Conservation (phyloP, 2,329 filamentous ascomycete genomes). For the Uncinocarpus reesii region DNA sequence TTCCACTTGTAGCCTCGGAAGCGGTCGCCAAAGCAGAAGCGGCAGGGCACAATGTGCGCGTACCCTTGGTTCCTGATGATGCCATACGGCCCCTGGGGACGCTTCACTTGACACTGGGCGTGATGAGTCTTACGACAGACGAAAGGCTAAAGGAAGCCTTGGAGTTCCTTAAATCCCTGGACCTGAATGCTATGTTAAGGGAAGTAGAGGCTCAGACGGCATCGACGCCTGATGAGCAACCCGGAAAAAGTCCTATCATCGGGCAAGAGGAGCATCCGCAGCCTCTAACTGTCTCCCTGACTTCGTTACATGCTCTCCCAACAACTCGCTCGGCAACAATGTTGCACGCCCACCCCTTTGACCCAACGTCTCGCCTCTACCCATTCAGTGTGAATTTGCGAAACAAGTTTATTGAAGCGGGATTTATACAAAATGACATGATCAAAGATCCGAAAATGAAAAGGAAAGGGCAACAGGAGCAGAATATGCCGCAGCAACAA, state of each 20-base stretch:
- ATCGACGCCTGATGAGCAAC: slow-evolving; percentile 21
- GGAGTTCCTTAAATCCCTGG: slow-evolving; percentile 36
- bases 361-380: slow-evolving; percentile 32
- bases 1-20: slow-evolving; percentile 25
- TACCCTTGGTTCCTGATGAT: slow-evolving; percentile 46
- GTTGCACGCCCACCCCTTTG: slow-evolving; percentile 33
- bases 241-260: background rate
- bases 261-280: slow-evolving; percentile 6
- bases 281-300: slow-evolving; percentile 37
- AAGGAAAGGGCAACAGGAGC: background rate
- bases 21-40: slow-evolving; percentile 13
- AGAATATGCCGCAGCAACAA: background rate
- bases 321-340: slow-evolving; percentile 29
- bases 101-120: slow-evolving; percentile 75
- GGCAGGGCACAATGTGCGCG: slow-evolving; percentile 28
- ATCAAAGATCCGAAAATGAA: slow-evolving; percentile 9
- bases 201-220: slow-evolving; percentile 25
- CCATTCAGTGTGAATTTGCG: slow-evolving; percentile 34
- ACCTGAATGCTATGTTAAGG: slow-evolving; percentile 33
- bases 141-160: slow-evolving; percentile 42
- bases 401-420: slow-evolving; percentile 36
- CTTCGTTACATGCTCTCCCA: slow-evolving; percentile 33
- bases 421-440: slow-evolving; percentile 27
- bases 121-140: slow-evolving; percentile 59
- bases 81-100: slow-evolving; percentile 70